These are phyloP conservation scores for Epichloe bromicola DNA, from an alignment of 2,329 filamentous ascomycete genomes.

Conservation along the genomic window DNA sequence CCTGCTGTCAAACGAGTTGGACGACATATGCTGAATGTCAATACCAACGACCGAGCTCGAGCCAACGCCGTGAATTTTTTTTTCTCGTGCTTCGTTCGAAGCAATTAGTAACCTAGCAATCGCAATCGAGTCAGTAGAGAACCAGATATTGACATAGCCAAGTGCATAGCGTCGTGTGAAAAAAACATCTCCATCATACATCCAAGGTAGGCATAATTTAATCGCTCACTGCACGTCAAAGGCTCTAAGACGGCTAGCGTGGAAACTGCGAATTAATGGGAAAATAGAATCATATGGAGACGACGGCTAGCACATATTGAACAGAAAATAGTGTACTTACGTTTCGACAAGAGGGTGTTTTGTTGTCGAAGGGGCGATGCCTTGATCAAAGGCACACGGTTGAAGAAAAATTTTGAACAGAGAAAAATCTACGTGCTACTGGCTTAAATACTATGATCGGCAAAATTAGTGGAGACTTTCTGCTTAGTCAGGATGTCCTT, in stretches of 20 bases:
- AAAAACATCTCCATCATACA: conserved; percentile 4
- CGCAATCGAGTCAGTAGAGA: too few species aligned
- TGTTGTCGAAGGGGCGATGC: not conserved
- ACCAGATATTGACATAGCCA: too few species aligned
- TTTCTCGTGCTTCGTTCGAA: too few species aligned
- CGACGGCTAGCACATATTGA: not conserved
- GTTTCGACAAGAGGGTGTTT: not conserved
- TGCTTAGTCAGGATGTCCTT: not conserved
- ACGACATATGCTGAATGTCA: too few species aligned
- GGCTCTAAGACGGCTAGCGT: conserved; percentile 5
- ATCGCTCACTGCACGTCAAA: conserved; percentile 4
- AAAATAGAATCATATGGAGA: conserved; percentile 4
- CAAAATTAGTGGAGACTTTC: not conserved
- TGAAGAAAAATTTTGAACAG: not conserved
- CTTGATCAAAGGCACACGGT: not conserved
- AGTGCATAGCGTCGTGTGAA: not conserved
- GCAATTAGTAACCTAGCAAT: too few species aligned
- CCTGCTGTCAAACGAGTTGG: too few species aligned
- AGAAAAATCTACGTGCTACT: not conserved
- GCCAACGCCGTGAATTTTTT: too few species aligned
- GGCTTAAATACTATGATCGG: not conserved
- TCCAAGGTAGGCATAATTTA: conserved; percentile 5
- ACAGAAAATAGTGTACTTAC: not conserved
- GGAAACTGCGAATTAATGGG: conserved; percentile 5
- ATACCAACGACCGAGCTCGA: too few species aligned